phyloP scores from a whole-genome alignment of 352 stramenopile species.

The Phytophthora colocasiae region DNA sequence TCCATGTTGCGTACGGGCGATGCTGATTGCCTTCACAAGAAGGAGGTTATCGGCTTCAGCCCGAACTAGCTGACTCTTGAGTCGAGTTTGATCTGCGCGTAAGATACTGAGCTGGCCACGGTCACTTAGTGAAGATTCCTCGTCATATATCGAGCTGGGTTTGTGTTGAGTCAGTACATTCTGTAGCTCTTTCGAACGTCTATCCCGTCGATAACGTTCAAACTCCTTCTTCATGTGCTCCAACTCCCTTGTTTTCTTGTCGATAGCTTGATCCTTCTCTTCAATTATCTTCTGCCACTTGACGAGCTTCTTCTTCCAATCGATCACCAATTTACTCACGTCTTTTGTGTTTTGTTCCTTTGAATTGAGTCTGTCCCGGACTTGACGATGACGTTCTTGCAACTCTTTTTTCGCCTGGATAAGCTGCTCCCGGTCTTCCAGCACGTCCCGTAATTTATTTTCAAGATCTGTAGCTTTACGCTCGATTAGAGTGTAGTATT shows the following conservation, averaged over 20 bases:
- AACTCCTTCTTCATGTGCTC: conserved; percentile 39
- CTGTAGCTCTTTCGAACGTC: conserved; percentile 48
- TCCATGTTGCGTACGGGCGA: conserved; percentile 60
- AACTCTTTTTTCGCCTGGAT: conserved; percentile 34
- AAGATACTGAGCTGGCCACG: conserved; percentile 45
- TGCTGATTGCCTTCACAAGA: conserved; percentile 69
- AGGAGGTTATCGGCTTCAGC: conserved; percentile 68
- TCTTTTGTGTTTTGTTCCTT: conserved; percentile 38
- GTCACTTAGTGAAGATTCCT: conserved; percentile 22
- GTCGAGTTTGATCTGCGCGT: conserved; percentile 50
- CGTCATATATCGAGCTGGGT: conserved; percentile 6
- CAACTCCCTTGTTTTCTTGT: conserved; percentile 40
- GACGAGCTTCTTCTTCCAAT: conserved; percentile 65
- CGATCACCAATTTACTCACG: conserved; percentile 42
- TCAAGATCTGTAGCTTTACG: conserved; percentile 41
- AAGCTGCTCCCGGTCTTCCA: conserved; percentile 46
- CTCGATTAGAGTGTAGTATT: conserved; percentile 73
- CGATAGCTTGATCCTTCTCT: conserved; percentile 48
- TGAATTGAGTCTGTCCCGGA: conserved; percentile 34
- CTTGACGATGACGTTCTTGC: conserved; percentile 22
- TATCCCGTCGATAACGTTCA: conserved; percentile 35
- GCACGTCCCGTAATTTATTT: conserved; percentile 40
- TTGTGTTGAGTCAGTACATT: conserved; percentile 28
- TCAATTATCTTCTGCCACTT: conserved; percentile 59
- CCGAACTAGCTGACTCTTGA: conserved; percentile 71